Evolutionary conservation across 176 grass and related monocot genomes (phyloP), one percentile per base, ranked within the genome.

Genomic region (Aegilops bicornis): DNA sequence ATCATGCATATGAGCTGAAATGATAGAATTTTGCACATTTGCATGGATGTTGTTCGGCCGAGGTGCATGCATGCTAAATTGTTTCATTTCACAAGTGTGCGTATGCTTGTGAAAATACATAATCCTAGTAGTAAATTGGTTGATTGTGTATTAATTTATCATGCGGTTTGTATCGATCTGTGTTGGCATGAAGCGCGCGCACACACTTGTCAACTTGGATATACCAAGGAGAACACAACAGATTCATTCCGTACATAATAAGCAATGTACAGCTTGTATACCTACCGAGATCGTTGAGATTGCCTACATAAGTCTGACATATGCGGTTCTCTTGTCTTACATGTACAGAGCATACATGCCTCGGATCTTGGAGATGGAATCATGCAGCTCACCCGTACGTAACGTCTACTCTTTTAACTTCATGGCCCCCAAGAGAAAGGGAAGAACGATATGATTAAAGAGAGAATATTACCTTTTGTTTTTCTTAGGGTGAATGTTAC

Each of bases 1-100:
- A 25, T 73, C 61, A 79, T 83, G 73, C 58, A 83, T 78, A 87
- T 74, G 84, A 83, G 80, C 79, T 79, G 59, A 79, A 73, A 75
- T 87, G 68, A 82, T 87, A 27, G 24, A 64, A 75, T 79, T 60
- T 68, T 90, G 76, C 43, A 74, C 66, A 79, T n/a, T 30, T 76
- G 2, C 7, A 25, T 27, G 22, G 5, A 66, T 20, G 16, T 47
- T 80, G 9, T 66, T 48, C 13, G 13, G 71, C 25, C n/a, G 8
- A 25, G 12, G 30, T 69, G 66, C 16, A 36, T 20, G 33, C 32
- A 19, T 8, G 27, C 4, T 16, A 32, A 66, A 17, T 33, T 68
- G 64, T 70, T 70, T 73, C 4, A 72, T 40, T 72, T 73, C 39
- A 45, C 71, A 74, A 25, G 39, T 36, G 19, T 59, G 54, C 16